Evolutionary conservation across 257 asterid species (phyloP).

Genomic region (Catharanthus roseus): DNA sequence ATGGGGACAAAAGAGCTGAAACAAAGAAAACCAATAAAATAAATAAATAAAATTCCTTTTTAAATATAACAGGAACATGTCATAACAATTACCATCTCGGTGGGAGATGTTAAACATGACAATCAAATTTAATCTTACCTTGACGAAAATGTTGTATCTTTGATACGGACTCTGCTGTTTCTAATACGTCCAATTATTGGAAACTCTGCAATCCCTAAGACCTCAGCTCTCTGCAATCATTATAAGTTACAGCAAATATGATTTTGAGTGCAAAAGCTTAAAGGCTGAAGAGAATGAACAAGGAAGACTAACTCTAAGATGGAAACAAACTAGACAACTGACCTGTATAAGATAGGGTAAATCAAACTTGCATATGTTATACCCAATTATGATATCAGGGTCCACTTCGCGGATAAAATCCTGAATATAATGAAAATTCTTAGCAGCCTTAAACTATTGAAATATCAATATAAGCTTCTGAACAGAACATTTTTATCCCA

Average conservation of each 20-base stretch:
- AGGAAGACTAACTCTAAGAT: background rate
- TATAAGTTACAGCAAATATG: constrained; percentile 6
- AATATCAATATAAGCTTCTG: background rate
- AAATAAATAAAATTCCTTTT: background rate
- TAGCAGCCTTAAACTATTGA: background rate
- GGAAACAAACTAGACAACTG: constrained; percentile 13
- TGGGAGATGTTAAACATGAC: constrained; percentile 1
- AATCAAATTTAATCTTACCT: constrained; percentile 44
- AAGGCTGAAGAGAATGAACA: background rate
- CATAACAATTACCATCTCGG: background rate
- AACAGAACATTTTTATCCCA: background rate
- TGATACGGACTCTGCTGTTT: constrained; percentile 82
- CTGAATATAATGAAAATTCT: constrained; percentile 31
- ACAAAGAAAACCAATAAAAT: background rate
- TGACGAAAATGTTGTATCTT: constrained; percentile 85
- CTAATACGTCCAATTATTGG: constrained; percentile 90
- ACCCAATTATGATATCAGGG: constrained; percentile 95
- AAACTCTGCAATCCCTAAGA: constrained; percentile 74
- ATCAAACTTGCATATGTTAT: constrained; percentile 97
- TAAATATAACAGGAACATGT: background rate
- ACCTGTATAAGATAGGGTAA: constrained; percentile 98
- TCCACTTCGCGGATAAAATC: constrained; percentile 90
- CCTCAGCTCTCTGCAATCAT: constrained; percentile 80
- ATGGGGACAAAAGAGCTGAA: background rate
- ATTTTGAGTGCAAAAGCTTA: background rate